Evolutionary conservation across 2,329 filamentous ascomycete genomes (phyloP), one percentile per base, ranked within the genome.

Genomic region (Gyromitra esculenta): DNA sequence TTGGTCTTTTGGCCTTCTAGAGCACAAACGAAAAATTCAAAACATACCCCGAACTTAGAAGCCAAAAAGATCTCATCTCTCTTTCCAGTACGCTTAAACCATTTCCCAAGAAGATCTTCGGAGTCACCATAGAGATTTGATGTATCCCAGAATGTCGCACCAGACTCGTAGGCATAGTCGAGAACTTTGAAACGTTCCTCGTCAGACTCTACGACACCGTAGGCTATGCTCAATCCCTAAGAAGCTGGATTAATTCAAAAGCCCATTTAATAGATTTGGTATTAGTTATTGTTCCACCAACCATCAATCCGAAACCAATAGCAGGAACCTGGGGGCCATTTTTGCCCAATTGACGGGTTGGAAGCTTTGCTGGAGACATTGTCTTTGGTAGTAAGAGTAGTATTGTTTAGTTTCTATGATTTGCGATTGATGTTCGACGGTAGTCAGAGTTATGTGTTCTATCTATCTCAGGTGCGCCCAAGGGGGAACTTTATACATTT

Each of bases 1-100:
- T 2, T 5, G 50, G 21, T 11, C 21, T 21, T 11, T n/a, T 5
- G n/a, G 18, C 2, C 2, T 31, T 4, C 25, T 31, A 43, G 67
- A 59, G 25, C 25, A 72, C 37, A 25, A 62, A 21, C 15, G 63
- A 31, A 39, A 25, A 45, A 35, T 35, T 39, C 15, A 48, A 35
- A 43, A 54, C 79, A 63, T 82, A 82, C 75, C 15, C 82, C 87
- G 80, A 88, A 88, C 80, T 89, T 88, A 79, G 87, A 85, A 1
- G 87, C 86, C 21, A 87, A 83, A 81, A 87, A 87, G 80, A 87
- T 85, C 78, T 86, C 82, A 77, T 85, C 81, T 18, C 86, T 84
- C 68, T 85, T 85, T 67, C 84, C 85, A 0, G 86, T 85, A 79
- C 87, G 85, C 50, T 80, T 79, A 79, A 85, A 83, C 83, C 84